Evolutionary conservation across 495 filamentous ascomycete species (phyloP).

Genomic region (Neurospora sublineolata): DNA sequence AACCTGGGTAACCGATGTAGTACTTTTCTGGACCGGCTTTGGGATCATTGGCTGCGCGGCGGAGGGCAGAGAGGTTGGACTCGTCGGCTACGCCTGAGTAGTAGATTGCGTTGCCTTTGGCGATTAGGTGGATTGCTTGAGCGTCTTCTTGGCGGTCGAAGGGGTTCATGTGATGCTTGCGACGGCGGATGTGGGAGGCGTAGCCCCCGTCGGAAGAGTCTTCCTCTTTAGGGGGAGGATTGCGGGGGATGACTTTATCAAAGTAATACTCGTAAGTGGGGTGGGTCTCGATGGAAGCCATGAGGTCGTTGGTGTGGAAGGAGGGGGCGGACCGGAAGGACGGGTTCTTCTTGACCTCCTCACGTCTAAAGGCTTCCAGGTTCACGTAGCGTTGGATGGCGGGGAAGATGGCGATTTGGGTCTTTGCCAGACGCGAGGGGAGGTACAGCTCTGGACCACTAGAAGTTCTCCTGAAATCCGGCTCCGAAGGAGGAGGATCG

Average conservation of each 20-base stretch:
- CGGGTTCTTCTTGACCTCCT: slow-evolving; percentile 19
- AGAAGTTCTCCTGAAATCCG: too few species aligned
- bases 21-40: background rate
- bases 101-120: background rate
- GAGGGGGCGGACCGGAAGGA: slow-evolving; percentile 8
- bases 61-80: background rate
- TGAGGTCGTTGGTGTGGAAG: background rate
- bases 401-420: slow-evolving; percentile 31
- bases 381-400: slow-evolving; percentile 23
- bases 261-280: background rate
- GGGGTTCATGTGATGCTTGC: background rate
- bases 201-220: background rate
- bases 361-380: background rate
- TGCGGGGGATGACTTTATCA: background rate
- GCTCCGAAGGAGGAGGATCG: background rate
- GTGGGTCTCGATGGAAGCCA: background rate
- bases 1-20: background rate
- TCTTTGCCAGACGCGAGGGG: slow-evolving; percentile 26
- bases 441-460: slow-evolving; percentile 8
- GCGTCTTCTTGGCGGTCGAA: background rate
- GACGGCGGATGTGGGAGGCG: background rate
- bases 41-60: background rate
- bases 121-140: background rate
- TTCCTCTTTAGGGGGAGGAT: background rate
- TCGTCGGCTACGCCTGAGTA: background rate